Evolutionary conservation across 768 basidiomycete genomes (phyloP), one percentile per base, ranked within the genome.

Genomic region (Sporobolomyces pararoseus): DNA sequence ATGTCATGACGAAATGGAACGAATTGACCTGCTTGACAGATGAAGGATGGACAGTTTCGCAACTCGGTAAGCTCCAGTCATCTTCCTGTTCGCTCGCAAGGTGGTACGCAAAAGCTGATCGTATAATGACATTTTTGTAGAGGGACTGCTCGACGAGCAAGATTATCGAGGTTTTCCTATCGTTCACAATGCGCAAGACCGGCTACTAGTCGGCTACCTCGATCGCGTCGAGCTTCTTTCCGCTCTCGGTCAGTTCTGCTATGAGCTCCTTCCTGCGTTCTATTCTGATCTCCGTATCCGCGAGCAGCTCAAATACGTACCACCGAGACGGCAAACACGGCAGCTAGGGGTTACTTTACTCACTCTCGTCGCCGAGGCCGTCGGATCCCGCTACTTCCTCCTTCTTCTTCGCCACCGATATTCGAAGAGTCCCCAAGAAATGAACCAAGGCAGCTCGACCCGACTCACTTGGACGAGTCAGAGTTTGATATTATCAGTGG

Each of bases 191-290:
- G 7, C 14, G 4, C 44, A 50, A 19, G 51, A 63, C 10, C 12
- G 84, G 83, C 31, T 76, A 82, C 76, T 97, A 83, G 83, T 91
- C 31, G 96, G 96, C 7, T 93, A 94, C 78, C 88, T 98, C 66
- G 90, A 91, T 0, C 85, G 87, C 25, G 92, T 87, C 73, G 95
- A 99, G 79, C 84, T 99, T 16, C 89, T 93, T 74, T 90, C 95
- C 78, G 93, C 91, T 7, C 81, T 99, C 6, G 85, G 74, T 75
- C 12, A 21, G 73, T 55, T 42, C n/a, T n/a, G n/a, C n/a, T n/a
- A n/a, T n/a, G n/a, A n/a, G n/a, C 39, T 42, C 39, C 17, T 17
- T 42, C 39, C 46, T 47, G 46, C 21, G 6, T 21, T 7, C 12
- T 6, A 2, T 21, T 31, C 23, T 27, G 3, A 14, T 13, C 23